phyloP scores from a whole-genome alignment of 257 asterid species.

The Asclepias syriaca region DNA sequence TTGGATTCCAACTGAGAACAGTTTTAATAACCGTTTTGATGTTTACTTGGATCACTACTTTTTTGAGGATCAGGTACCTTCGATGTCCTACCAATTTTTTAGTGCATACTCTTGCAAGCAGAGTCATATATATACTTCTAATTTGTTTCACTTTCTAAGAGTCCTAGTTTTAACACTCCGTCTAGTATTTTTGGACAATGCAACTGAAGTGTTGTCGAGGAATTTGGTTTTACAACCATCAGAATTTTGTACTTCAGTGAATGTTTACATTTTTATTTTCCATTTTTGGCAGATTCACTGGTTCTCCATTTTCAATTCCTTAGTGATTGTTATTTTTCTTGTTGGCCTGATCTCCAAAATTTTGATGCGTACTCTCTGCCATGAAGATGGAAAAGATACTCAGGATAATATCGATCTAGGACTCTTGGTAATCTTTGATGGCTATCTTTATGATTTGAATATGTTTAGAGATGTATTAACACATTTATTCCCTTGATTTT shows the following conservation, averaged over 20 bases:
- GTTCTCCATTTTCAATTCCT: slow-evolving; percentile 75
- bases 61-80: slow-evolving; percentile 71
- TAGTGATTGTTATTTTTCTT: slow-evolving; percentile 83
- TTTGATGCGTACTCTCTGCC: slow-evolving; percentile 76
- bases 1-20: slow-evolving; percentile 58
- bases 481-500: neutral
- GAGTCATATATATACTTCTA: neutral
- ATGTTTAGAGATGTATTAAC: neutral
- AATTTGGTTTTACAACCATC: neutral
- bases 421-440: slow-evolving; percentile 42
- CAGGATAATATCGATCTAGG: slow-evolving; percentile 72
- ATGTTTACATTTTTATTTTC: slow-evolving; percentile 21
- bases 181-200: neutral
- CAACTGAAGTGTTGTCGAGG: neutral
- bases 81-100: neutral
- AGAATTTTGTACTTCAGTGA: slow-evolving; percentile 1
- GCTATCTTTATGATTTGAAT: neutral
- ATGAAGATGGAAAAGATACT: slow-evolving; percentile 72
- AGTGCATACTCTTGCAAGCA: neutral
- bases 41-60: slow-evolving; percentile 80
- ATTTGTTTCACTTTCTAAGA: neutral
- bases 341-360: slow-evolving; percentile 80
- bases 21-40: slow-evolving; percentile 67
- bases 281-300: slow-evolving; percentile 64
- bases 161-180: neutral